Percentiles rank a stretch among this genome's conserved stretches.
These are phyloP conservation scores for Volvox carteri DNA, from an alignment of 163 green algal genomes.

Conservation along the genomic window DNA sequence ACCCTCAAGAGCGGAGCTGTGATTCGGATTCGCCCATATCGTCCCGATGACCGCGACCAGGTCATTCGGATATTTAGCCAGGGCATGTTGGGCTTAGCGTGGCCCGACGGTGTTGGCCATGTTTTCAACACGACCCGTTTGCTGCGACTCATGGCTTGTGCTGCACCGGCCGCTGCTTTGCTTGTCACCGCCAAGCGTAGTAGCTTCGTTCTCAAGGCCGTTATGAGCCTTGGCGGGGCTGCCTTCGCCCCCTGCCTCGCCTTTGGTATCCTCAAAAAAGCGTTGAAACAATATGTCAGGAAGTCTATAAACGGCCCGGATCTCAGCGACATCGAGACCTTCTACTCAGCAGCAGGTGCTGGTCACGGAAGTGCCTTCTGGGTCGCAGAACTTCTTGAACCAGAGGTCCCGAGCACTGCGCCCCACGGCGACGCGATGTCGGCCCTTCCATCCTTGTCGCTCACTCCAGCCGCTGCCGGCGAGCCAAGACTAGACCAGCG, in stretches of 20 bases:
- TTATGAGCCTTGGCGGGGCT: background rate
- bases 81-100: conserved; percentile 8
- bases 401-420: too few species aligned
- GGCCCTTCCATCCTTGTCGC: too few species aligned
- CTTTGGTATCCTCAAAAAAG: background rate
- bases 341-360: background rate
- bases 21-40: conserved; percentile 16
- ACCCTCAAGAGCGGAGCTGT: background rate
- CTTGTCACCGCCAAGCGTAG: background rate
- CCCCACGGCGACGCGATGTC: too few species aligned
- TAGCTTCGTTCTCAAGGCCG: background rate
- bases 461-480: too few species aligned
- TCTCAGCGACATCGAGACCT: conserved; percentile 19
- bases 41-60: background rate
- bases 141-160: background rate
- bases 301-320: conserved; percentile 9
- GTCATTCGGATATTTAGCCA: conserved; percentile 4
- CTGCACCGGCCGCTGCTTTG: background rate
- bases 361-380: conserved; percentile 32
- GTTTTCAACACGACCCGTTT: background rate
- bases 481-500: background rate
- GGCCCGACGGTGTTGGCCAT: background rate
- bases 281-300: conserved; percentile 3
- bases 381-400: conserved; percentile 38
- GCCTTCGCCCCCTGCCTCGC: background rate